Evolutionary conservation across 305 asterid genomes (phyloP).

Genomic region (Coffea humblotiana): DNA sequence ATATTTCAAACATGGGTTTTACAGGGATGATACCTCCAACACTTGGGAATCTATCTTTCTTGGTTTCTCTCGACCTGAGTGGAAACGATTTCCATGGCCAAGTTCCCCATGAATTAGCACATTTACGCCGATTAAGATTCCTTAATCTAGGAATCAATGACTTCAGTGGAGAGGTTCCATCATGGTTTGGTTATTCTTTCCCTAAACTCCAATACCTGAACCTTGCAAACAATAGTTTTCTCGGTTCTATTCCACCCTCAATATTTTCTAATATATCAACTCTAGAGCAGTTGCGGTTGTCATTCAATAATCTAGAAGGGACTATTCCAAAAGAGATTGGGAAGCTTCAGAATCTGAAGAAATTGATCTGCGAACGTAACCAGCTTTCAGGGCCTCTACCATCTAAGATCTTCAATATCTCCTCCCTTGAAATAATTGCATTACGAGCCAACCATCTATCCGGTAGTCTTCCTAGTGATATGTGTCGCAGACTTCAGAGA

Average conservation of each 20-base stretch:
- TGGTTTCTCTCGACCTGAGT: constrained; percentile 31
- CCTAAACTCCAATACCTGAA: background rate
- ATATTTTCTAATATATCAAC: constrained; percentile 23
- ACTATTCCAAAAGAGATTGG: constrained; percentile 29
- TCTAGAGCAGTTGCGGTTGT: constrained; percentile 11
- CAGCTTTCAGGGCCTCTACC: constrained; percentile 29
- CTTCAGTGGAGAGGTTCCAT: constrained; percentile 29
- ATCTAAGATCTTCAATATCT: constrained; percentile 16
- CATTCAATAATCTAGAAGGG: constrained; percentile 31
- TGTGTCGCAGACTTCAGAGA: constrained; percentile 2
- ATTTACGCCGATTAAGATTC: constrained; percentile 22
- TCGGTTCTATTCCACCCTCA: constrained; percentile 22
- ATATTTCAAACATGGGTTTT: constrained; percentile 26
- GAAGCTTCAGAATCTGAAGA: background rate
- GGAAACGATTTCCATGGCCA: constrained; percentile 30
- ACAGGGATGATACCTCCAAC: constrained; percentile 32
- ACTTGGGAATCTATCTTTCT: constrained; percentile 42
- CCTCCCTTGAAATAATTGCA: background rate
- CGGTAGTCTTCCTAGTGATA: constrained; percentile 16
- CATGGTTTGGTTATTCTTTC: constrained; percentile 22
- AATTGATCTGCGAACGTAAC: background rate
- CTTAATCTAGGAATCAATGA: constrained; percentile 25
- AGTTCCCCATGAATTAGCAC: constrained; percentile 30
- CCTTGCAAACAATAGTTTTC: constrained; percentile 18
- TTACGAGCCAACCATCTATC: constrained; percentile 8